Conservation (phyloP, 176 grass and related monocot genomes). For the bread wheat (Triticum aestivum) region DNA sequence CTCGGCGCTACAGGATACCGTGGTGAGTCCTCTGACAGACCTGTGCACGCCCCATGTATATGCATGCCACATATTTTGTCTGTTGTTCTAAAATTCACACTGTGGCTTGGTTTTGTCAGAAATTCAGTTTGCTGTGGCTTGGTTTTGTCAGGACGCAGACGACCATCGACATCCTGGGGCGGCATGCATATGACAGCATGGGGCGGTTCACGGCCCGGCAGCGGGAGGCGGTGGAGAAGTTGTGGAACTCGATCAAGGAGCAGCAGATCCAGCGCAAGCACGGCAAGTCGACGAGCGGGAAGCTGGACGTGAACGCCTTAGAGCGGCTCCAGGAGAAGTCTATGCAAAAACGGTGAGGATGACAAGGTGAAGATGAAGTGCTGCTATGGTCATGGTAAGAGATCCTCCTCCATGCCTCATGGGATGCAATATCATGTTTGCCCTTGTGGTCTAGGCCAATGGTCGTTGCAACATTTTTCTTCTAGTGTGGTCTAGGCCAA, state of each 20-base stretch:
- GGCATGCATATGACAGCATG: constrained; percentile 73
- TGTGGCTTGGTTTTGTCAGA: background rate
- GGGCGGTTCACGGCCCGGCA: constrained; percentile 62
- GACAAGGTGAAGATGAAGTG: no score
- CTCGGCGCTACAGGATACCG: constrained; percentile 69
- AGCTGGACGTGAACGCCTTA: constrained; percentile 81
- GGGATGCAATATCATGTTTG: no score
- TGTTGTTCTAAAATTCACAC: background rate
- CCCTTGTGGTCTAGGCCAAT: no score
- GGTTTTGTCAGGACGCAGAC: constrained; percentile 69
- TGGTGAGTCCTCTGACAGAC: constrained; percentile 45
- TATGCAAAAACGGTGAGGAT: no score
- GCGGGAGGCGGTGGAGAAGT: constrained; percentile 56
- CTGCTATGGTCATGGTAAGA: no score
- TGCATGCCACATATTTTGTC: background rate
- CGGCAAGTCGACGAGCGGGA: constrained; percentile 79
- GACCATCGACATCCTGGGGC: constrained; percentile 74
- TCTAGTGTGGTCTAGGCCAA: no score
- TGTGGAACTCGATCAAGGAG: constrained; percentile 90
- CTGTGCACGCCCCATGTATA: background rate
- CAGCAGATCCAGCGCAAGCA: constrained; percentile 80
- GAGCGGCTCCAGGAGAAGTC: constrained; percentile 86
- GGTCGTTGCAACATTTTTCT: no score
- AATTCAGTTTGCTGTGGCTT: no score
- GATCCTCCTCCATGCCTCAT: no score